Evolutionary conservation across 148 eudicot genomes (phyloP).

Genomic region (Cornus kousa): DNA sequence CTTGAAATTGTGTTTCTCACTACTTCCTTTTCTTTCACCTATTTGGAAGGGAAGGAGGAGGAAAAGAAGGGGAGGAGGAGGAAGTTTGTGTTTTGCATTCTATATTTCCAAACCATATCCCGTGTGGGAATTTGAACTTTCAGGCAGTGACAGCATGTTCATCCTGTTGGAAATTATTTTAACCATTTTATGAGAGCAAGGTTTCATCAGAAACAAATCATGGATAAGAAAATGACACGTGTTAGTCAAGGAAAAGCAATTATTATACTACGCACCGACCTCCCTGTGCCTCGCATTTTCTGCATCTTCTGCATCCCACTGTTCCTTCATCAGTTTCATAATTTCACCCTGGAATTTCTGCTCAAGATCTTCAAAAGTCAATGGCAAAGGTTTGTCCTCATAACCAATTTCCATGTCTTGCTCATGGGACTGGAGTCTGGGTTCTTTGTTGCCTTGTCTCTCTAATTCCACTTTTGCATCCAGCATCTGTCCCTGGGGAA

Average conservation of each 20-base stretch:
- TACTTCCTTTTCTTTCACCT: neutral
- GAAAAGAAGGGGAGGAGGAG: no score
- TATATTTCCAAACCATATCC: neutral
- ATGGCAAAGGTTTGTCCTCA: conserved; percentile 40
- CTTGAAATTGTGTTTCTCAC: neutral
- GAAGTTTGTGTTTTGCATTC: no score
- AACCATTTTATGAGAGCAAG: neutral
- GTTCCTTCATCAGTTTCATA: conserved; percentile 48
- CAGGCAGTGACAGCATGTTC: neutral
- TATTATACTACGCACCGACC: conserved; percentile 32
- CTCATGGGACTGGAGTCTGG: conserved; percentile 38
- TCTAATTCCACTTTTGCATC: conserved; percentile 32
- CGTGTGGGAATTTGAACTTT: neutral
- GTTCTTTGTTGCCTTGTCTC: conserved; percentile 26
- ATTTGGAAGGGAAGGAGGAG: neutral
- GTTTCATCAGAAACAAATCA: neutral
- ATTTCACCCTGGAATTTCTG: conserved; percentile 45
- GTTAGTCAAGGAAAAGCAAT: neutral
- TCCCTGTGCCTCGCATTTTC: conserved; percentile 62
- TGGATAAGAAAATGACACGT: neutral
- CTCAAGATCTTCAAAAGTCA: conserved; percentile 49
- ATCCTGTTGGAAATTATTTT: neutral
- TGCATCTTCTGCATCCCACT: conserved; percentile 52
- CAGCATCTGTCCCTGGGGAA: conserved; percentile 30
- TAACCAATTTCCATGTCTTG: conserved; percentile 59